Evolutionary conservation across 306 rosid species (phyloP).

Genomic region (Cucurbita moschata): DNA sequence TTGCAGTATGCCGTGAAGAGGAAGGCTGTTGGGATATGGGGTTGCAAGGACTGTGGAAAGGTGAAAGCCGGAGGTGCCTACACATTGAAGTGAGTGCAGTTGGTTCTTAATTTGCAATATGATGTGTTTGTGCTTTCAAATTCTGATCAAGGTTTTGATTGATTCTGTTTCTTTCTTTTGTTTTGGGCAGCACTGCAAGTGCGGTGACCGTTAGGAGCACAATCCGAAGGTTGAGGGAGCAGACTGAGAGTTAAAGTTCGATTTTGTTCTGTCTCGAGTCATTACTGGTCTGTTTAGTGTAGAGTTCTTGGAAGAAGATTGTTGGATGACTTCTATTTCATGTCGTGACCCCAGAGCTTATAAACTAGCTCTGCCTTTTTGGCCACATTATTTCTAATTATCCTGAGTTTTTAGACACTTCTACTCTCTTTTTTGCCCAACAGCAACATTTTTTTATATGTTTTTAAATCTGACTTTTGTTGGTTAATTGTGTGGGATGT

Average conservation of each 20-base stretch:
- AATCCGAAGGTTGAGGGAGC: slow-evolving; percentile 73
- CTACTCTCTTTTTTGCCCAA: not conserved
- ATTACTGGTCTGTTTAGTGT: not conserved
- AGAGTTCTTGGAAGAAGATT: not conserved
- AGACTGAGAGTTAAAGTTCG: slow-evolving; percentile 40
- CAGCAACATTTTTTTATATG: not conserved
- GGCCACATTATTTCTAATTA: not conserved
- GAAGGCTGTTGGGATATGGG: slow-evolving; percentile 74
- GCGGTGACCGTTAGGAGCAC: slow-evolving; percentile 68
- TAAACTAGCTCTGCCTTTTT: not conserved
- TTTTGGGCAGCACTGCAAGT: slow-evolving; percentile 31
- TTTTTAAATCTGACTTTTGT: too few species aligned
- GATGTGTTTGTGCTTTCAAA: not conserved
- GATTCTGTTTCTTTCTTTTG: not conserved
- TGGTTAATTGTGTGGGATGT: too few species aligned
- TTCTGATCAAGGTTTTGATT: not conserved
- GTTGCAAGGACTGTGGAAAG: slow-evolving; percentile 80
- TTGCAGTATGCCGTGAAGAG: slow-evolving; percentile 65
- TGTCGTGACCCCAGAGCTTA: not conserved
- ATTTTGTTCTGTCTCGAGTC: not conserved
- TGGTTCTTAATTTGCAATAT: not conserved
- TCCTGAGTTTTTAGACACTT: not conserved
- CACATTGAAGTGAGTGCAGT: slow-evolving; percentile 34
- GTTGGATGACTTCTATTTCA: not conserved
- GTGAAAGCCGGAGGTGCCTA: slow-evolving; percentile 82